A percentile compares a stretch with the other conserved stretches of the same genome.
Conservation (phyloP, 2,329 filamentous ascomycete species). For the Exophiala sp. region DNA sequence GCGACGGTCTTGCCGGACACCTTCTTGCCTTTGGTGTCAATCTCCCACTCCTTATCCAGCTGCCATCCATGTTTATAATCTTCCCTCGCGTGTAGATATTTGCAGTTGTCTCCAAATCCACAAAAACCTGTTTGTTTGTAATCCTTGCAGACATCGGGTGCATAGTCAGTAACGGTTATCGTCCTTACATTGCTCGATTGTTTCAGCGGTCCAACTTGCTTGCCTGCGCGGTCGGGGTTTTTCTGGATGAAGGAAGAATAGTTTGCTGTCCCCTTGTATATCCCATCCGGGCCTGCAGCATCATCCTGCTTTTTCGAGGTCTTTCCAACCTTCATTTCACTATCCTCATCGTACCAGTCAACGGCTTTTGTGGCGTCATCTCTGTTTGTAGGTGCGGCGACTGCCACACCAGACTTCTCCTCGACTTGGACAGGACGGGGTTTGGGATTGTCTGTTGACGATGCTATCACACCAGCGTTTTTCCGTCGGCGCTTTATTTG, state of each 20-base stretch:
- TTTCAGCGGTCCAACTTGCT: constrained; percentile 80
- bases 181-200: constrained; percentile 82
- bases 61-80: constrained; percentile 89
- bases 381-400: constrained; percentile 58
- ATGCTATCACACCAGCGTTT: constrained; percentile 64
- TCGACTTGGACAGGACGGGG: constrained; percentile 44
- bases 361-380: constrained; percentile 88
- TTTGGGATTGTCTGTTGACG: constrained; percentile 45
- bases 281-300: constrained; percentile 54
- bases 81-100: constrained; percentile 60
- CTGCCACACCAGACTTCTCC: constrained; percentile 61
- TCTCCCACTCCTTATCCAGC: constrained; percentile 91
- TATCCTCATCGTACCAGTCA: constrained; percentile 81
- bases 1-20: constrained; percentile 48
- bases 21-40: constrained; percentile 63
- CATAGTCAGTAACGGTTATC: constrained; percentile 85
- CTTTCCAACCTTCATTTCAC: constrained; percentile 49
- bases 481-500: constrained; percentile 76
- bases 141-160: constrained; percentile 93
- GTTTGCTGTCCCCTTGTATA: constrained; percentile 72
- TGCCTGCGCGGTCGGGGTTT: constrained; percentile 67
- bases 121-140: constrained; percentile 77
- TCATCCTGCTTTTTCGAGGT: constrained; percentile 29
- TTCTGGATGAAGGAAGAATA: constrained; percentile 73
- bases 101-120: constrained; percentile 67